Percentiles rank a stretch among this genome's conserved stretches.
phyloP scores from a whole-genome alignment of 2,329 filamentous ascomycete species.

The Lachnellula hyalina region DNA sequence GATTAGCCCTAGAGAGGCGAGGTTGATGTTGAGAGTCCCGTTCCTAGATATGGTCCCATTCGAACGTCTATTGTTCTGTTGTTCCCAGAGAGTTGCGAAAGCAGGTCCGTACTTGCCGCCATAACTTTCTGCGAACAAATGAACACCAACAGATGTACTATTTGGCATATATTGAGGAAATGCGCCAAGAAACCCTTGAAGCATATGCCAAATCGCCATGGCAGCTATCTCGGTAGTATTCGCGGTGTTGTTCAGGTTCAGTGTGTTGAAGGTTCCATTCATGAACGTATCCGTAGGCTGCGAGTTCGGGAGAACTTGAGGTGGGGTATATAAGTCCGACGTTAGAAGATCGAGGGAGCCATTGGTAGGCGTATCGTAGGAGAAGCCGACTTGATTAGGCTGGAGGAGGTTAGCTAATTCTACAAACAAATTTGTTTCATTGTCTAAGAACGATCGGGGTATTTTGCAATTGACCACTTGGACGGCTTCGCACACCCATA shows the following conservation, averaged over 20 bases:
- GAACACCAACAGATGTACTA: constrained; percentile 50
- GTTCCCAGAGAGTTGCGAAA: constrained; percentile 53
- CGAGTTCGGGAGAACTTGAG: constrained; percentile 29
- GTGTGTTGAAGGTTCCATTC: constrained; percentile 62
- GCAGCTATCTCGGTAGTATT: constrained; percentile 48
- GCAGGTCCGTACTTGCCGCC: constrained; percentile 65
- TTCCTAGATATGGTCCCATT: constrained; percentile 45
- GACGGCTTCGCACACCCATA: not conserved
- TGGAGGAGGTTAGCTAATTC: constrained; percentile 35
- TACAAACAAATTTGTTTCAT: not conserved
- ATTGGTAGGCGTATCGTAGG: constrained; percentile 59
- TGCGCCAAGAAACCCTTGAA: constrained; percentile 53
- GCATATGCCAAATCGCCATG: constrained; percentile 53
- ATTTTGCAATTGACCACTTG: not conserved
- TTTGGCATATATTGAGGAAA: constrained; percentile 52
- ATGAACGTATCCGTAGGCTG: constrained; percentile 35
- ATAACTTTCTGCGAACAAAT: constrained; percentile 65
- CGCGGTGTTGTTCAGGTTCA: constrained; percentile 38
- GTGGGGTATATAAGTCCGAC: constrained; percentile 36
- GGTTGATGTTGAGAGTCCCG: constrained; percentile 52
- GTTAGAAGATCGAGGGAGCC: constrained; percentile 48
- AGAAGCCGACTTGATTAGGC: constrained; percentile 66
- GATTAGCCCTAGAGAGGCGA: constrained; percentile 62
- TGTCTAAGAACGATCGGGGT: not conserved
- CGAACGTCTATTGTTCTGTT: constrained; percentile 55